Percentiles rank a stretch among this genome's conserved stretches.
Evolutionary conservation across 331 rosid species (phyloP).

Genomic region (Cydonia oblonga): DNA sequence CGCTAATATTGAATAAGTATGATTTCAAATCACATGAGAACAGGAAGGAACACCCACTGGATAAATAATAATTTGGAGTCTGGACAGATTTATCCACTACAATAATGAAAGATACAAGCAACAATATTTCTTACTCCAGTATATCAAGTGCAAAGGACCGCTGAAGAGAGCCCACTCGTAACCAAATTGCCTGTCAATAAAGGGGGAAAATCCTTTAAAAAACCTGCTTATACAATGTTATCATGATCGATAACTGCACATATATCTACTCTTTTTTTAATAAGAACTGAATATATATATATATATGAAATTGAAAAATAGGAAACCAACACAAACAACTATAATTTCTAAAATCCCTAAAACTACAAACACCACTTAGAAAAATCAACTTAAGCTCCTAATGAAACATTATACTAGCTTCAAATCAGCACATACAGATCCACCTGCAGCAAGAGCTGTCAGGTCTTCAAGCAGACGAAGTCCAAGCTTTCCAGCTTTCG

Average conservation of each 20-base stretch:
- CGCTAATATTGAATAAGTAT: neutral
- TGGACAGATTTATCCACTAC: neutral
- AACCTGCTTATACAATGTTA: conserved; percentile 9
- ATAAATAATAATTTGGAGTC: neutral
- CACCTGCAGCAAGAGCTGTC: conserved; percentile 99
- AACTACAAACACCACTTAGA: conserved; percentile 9
- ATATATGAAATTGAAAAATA: neutral
- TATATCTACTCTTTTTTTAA: neutral
- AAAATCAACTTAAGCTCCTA: conserved; percentile 7
- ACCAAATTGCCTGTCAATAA: conserved; percentile 70
- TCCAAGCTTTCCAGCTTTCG: conserved; percentile 82
- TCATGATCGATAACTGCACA: conserved; percentile 7
- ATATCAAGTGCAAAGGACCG: conserved; percentile 90
- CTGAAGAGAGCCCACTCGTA: conserved; percentile 58
- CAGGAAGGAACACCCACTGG: neutral
- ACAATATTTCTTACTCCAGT: conserved; percentile 65
- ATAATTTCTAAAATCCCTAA: conserved; percentile 5
- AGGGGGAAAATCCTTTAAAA: conserved; percentile 2
- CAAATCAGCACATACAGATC: conserved; percentile 88
- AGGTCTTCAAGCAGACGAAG: conserved; percentile 91
- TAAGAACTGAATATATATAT: neutral
- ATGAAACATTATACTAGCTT: conserved; percentile 19
- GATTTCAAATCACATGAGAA: neutral
- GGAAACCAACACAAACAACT: neutral
- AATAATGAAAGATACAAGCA: neutral